These are phyloP conservation scores for Extremus antarcticus DNA, from an alignment of 495 filamentous ascomycete species.

Conservation along the genomic window DNA sequence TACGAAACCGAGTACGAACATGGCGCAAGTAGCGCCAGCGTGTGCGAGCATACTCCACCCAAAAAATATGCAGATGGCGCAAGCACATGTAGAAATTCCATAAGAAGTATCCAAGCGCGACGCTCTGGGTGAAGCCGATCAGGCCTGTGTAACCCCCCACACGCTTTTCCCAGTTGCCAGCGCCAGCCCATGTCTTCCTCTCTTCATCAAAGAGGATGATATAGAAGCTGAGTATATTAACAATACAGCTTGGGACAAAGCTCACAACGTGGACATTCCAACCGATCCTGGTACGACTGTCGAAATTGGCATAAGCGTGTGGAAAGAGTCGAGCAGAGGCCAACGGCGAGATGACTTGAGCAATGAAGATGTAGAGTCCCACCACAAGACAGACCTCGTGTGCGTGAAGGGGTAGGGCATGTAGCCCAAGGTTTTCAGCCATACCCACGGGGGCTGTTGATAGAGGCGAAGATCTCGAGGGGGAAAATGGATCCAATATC, in stretches of 20 bases:
- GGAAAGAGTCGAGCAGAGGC: slow-evolving; percentile 62
- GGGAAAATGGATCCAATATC: too few species aligned
- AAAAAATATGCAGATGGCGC: slow-evolving; percentile 63
- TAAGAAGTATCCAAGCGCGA: slow-evolving; percentile 85
- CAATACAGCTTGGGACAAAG: slow-evolving; percentile 67
- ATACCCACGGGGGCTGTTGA: too few species aligned
- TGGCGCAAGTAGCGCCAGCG: slow-evolving; percentile 69
- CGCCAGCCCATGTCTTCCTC: slow-evolving; percentile 32
- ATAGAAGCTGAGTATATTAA: slow-evolving; percentile 68
- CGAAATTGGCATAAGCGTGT: slow-evolving; percentile 55
- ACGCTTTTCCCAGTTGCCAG: slow-evolving; percentile 49
- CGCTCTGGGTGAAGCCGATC: slow-evolving; percentile 68
- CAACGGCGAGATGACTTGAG: slow-evolving; percentile 59
- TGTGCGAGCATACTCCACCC: slow-evolving; percentile 83
- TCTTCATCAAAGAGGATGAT: slow-evolving; percentile 72
- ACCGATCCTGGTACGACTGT: slow-evolving; percentile 62
- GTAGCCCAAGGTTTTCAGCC: too few species aligned
- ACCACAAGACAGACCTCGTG: too few species aligned
- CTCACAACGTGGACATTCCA: slow-evolving; percentile 97
- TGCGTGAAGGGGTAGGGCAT: too few species aligned
- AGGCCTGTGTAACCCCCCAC: slow-evolving; percentile 82
- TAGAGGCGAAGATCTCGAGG: too few species aligned
- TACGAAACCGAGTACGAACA: slow-evolving; percentile 89
- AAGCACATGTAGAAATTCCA: slow-evolving; percentile 78
- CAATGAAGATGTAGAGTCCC: slow-evolving; percentile 72